Conservation (phyloP, 2,329 filamentous ascomycete genomes). For the Graphilbum ipis-grandicollis region DNA sequence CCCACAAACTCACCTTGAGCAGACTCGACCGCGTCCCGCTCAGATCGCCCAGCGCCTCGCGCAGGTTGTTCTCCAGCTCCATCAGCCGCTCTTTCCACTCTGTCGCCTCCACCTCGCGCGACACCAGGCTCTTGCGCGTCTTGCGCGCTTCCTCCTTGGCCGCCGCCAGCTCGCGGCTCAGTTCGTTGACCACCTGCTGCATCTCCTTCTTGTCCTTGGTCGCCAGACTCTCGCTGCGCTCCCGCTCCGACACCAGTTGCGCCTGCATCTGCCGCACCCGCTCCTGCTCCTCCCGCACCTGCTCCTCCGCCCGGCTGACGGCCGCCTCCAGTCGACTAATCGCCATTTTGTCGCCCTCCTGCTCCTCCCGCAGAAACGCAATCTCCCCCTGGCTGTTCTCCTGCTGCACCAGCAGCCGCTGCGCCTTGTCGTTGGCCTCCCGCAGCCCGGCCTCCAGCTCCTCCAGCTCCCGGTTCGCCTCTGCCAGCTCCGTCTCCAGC, state of each 20-base stretch:
- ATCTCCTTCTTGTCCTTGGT: constrained; percentile 87
- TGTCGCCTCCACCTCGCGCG: constrained; percentile 71
- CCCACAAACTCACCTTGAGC: constrained; percentile 49
- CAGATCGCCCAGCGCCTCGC: constrained; percentile 73
- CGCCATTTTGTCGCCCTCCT: constrained; percentile 93
- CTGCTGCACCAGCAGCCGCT: constrained; percentile 75
- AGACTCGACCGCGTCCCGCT: constrained; percentile 74
- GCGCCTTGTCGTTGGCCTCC: constrained; percentile 74
- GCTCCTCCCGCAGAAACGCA: constrained; percentile 86
- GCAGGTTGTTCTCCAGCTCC: constrained; percentile 76
- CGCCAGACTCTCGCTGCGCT: constrained; percentile 74
- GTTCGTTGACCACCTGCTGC: constrained; percentile 80
- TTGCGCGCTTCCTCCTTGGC: constrained; percentile 75
- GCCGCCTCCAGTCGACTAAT: constrained; percentile 85
- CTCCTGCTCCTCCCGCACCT: constrained; percentile 72
- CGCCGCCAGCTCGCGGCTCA: constrained; percentile 66
- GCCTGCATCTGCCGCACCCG: constrained; percentile 53
- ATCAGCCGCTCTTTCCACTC: constrained; percentile 84
- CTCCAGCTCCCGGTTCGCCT: constrained; percentile 76
- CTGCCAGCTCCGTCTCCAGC: constrained; percentile 65
- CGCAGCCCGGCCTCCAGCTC: constrained; percentile 68
- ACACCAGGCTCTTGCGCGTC: constrained; percentile 66
- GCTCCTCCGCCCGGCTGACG: constrained; percentile 61
- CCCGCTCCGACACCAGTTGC: constrained; percentile 61
- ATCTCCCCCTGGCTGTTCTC: constrained; percentile 90